Conservation (phyloP, 257 asterid species). For the Knoxia roxburghii region DNA sequence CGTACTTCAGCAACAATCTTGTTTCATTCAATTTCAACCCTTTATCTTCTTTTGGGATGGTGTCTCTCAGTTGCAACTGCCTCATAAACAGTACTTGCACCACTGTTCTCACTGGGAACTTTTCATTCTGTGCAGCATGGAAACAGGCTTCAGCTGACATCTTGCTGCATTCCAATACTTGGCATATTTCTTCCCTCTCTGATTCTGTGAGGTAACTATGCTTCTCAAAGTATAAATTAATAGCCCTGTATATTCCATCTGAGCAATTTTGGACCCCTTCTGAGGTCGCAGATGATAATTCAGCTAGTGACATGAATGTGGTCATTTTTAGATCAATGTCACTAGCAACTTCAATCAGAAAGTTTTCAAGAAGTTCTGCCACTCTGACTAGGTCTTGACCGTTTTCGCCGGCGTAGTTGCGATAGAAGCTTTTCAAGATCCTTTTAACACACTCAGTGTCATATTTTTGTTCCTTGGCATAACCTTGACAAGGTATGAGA, state of each 20-base stretch:
- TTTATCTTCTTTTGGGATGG: slow-evolving; percentile 26
- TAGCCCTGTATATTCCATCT: slow-evolving; percentile 66
- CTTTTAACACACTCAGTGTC: slow-evolving; percentile 60
- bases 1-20: slow-evolving; percentile 18
- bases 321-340: slow-evolving; percentile 47
- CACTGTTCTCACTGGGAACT: slow-evolving; percentile 62
- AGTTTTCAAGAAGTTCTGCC: slow-evolving; percentile 53
- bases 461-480: slow-evolving; percentile 45
- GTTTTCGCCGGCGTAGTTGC: slow-evolving; percentile 30
- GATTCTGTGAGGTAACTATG: slow-evolving; percentile 55
- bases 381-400: slow-evolving; percentile 30
- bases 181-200: slow-evolving; percentile 59
- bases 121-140: slow-evolving; percentile 59
- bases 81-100: slow-evolving; percentile 56
- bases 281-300: slow-evolving; percentile 44
- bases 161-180: slow-evolving; percentile 47
- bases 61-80: slow-evolving; percentile 57
- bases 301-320: slow-evolving; percentile 33
- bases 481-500: slow-evolving; percentile 55
- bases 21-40: slow-evolving; percentile 11
- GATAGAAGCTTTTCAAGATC: slow-evolving; percentile 57
- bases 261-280: slow-evolving; percentile 26
- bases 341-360: slow-evolving; percentile 55
- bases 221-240: slow-evolving; percentile 60
- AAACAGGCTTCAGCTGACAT: slow-evolving; percentile 58